Percentiles rank a stretch among this genome's conserved stretches.
phyloP scores from a whole-genome alignment of 2,329 filamentous ascomycete genomes.

The Fusarium fujikuroi region DNA sequence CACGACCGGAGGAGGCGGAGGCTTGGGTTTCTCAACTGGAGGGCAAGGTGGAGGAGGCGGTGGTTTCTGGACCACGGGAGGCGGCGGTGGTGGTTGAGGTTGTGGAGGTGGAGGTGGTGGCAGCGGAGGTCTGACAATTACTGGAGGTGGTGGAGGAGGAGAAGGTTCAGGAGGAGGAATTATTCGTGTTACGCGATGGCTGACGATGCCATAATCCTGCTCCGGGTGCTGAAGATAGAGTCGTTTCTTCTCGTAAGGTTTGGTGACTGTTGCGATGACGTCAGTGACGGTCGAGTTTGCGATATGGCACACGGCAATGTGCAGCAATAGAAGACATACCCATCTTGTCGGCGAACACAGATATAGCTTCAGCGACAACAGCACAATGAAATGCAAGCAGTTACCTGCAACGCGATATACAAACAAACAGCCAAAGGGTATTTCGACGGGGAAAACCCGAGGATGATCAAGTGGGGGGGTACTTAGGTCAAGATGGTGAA shows the following conservation, averaged over 20 bases:
- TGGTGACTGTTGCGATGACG: constrained; percentile 42
- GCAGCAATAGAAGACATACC: constrained; percentile 35
- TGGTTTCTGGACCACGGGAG: constrained; percentile 29
- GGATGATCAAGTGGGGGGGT: constrained; percentile 25
- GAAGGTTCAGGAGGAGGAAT: constrained; percentile 48
- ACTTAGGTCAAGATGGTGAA: constrained; percentile 23
- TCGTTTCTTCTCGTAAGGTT: constrained; percentile 53
- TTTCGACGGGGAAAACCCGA: constrained; percentile 14
- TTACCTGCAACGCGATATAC: constrained; percentile 11
- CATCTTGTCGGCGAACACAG: constrained; percentile 25
- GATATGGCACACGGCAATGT: constrained; percentile 16
- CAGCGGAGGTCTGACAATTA: constrained; percentile 35
- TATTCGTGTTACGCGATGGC: constrained; percentile 52
- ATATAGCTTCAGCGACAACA: background rate
- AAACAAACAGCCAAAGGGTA: constrained; percentile 16
- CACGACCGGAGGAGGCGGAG: constrained; percentile 39
- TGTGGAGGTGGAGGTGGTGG: constrained; percentile 38
- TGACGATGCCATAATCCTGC: constrained; percentile 51
- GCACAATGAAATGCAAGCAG: constrained; percentile 20
- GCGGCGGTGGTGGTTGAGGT: constrained; percentile 34
- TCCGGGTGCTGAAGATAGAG: constrained; percentile 56
- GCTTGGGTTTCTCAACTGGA: constrained; percentile 24
- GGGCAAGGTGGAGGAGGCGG: constrained; percentile 36
- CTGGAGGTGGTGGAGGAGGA: constrained; percentile 43
- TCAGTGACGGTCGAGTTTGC: constrained; percentile 37